Base-by-base conservation (phyloP, 108 stramenopile genomes). In the Nitzschia sp. region DNA sequence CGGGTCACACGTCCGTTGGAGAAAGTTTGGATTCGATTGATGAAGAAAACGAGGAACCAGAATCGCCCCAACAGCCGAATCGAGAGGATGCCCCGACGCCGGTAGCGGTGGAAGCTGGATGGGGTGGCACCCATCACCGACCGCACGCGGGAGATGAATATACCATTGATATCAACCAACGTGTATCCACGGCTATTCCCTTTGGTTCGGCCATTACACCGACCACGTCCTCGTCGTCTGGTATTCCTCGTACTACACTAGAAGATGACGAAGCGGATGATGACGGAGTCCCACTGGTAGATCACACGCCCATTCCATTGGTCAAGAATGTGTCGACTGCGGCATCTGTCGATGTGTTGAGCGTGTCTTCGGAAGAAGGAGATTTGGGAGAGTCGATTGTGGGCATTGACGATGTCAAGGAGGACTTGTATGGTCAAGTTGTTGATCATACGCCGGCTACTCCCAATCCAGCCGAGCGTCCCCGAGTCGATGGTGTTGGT, bases 11-110 rank as follows among this genome's bases (percentile, higher is more conserved):
- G 21, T 73, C 72, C n/a, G 64, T 73, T 17, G 72, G 72, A 82
- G 74, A 82, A 82, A 66, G 82, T 80, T 57, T 91, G 81, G 86
- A 76, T 86, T 76, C 90, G 75, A 57, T 78, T 48, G 49, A 88
- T 84, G 90, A 72, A 80, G 61, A 63, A 58, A 59, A 81, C 74
- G 47, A 90, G 76, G 64, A 86, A 29, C 23, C 54, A 30, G 38
- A 34, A 27, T 70, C 57, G 6, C 36, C 33, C 3, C 13, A n/a
- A 3, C 29, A 18, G 27, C n/a, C n/a, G n/a, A 9, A 51, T 3
- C 19, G 15, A 23, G 45, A 58, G 17, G 31, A 46, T 15, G 29
- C 45, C 17, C 18, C 68, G 8, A 70, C 68, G 45, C 68, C 68
- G 15, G 35, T 21, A 13, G 36, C 57, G 3, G 36, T 59, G n/a